Percentiles rank a stretch among this genome's conserved stretches.
Conservation (phyloP, 352 stramenopile species). For the Thalassiosira pacifica region DNA sequence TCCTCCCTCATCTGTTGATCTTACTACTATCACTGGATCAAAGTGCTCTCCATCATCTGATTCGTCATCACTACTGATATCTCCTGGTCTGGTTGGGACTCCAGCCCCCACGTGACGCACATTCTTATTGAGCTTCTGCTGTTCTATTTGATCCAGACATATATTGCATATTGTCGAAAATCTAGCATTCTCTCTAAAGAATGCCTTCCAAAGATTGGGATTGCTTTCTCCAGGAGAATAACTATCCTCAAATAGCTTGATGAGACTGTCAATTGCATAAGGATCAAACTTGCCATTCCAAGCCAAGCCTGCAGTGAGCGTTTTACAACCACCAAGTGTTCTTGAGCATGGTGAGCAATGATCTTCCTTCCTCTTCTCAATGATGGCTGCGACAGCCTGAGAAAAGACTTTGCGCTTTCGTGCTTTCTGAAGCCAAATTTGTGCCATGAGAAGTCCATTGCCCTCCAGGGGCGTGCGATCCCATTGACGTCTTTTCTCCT, state of each 20-base stretch:
- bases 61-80: constrained; percentile 94
- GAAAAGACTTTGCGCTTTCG: constrained; percentile 92
- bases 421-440: constrained; percentile 93
- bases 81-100: constrained; percentile 88
- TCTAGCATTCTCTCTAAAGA: constrained; percentile 93
- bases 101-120: constrained; percentile 71
- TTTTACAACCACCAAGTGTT: constrained; percentile 75
- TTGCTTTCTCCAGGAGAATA: constrained; percentile 91
- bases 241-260: constrained; percentile 85
- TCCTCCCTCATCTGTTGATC: constrained; percentile 90
- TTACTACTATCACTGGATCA: constrained; percentile 92
- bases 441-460: constrained; percentile 89
- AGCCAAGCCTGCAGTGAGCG: constrained; percentile 90
- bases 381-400: constrained; percentile 90
- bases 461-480: constrained; percentile 87
- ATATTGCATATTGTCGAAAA: constrained; percentile 95
- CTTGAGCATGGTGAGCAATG: constrained; percentile 88
- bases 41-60: constrained; percentile 90
- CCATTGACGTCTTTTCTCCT: constrained; percentile 90
- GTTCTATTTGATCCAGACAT: constrained; percentile 87
- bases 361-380: constrained; percentile 89
- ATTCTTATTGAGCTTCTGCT: constrained; percentile 73
- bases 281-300: constrained; percentile 86
- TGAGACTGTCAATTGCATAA: constrained; percentile 86
- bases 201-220: constrained; percentile 95